Evolutionary conservation across 23 red algal genomes (phyloP).

Genomic region (Chondrus crispus): DNA sequence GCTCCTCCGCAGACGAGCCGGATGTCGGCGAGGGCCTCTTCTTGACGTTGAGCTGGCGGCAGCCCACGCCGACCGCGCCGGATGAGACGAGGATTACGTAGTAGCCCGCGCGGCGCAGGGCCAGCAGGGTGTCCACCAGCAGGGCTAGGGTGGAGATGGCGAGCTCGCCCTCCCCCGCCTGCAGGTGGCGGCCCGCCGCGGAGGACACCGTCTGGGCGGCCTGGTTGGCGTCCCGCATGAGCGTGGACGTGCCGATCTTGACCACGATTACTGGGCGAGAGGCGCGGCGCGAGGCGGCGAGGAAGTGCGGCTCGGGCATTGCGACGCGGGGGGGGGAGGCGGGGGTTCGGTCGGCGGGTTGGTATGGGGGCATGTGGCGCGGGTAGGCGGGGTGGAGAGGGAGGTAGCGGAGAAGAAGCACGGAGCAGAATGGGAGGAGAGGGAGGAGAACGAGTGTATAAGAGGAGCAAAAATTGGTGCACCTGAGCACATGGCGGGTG

Average conservation of each 20-base stretch:
- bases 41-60: conserved; percentile 65
- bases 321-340: not conserved
- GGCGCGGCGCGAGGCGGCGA: not conserved
- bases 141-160: conserved; percentile 88
- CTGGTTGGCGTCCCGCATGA: conserved; percentile 74
- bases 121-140: conserved; percentile 86
- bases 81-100: conserved; percentile 94
- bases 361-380: not conserved
- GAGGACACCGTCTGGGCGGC: conserved; percentile 30
- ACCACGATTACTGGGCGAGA: conserved; percentile 70
- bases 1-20: conserved; percentile 21
- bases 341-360: not conserved
- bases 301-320: not conserved
- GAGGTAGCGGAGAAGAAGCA: too few species aligned
- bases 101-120: conserved; percentile 63
- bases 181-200: conserved; percentile 17
- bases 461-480: too few species aligned
- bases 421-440: too few species aligned
- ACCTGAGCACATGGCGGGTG: too few species aligned
- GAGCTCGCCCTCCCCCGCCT: conserved; percentile 65
- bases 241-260: conserved; percentile 96
- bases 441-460: too few species aligned
- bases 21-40: conserved; percentile 46
- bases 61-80: conserved; percentile 93
- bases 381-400: too few species aligned